Percentiles rank a stretch among this genome's conserved stretches.
Evolutionary conservation across 495 filamentous ascomycete genomes (phyloP).

Genomic region (Penicillium lividum): DNA sequence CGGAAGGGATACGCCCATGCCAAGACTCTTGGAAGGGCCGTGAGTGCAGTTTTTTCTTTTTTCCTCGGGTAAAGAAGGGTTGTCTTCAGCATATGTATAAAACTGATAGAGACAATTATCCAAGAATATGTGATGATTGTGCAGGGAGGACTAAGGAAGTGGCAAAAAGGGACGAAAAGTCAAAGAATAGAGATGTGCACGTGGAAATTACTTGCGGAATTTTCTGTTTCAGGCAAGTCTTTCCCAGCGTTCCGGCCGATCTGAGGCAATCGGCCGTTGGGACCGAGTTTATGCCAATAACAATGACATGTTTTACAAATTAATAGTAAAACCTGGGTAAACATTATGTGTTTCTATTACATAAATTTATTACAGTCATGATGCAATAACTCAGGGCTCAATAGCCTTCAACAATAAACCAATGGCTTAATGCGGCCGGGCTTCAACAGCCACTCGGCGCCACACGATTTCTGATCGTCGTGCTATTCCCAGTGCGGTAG

Average conservation of each 20-base stretch:
- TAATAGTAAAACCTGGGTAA: no score
- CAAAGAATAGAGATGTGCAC: slow-evolving; percentile 8
- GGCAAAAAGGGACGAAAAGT: neutral
- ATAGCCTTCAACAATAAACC: neutral
- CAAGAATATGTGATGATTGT: neutral
- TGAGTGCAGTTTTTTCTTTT: neutral
- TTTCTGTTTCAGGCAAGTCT: slow-evolving; percentile 4
- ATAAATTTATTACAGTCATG: neutral
- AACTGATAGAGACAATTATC: neutral
- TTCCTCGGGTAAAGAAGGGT: no score
- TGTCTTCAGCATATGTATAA: neutral
- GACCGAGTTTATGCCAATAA: neutral
- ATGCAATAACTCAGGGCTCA: neutral
- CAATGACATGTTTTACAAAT: no score
- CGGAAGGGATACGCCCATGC: slow-evolving; percentile 6
- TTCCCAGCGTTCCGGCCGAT: neutral
- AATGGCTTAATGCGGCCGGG: slow-evolving; percentile 4
- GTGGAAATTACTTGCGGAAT: slow-evolving; percentile 7
- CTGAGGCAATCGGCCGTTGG: neutral
- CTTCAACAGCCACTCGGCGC: neutral
- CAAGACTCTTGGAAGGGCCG: slow-evolving; percentile 1
- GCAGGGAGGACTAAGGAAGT: neutral
- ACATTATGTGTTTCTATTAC: no score
- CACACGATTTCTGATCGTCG: slow-evolving; percentile 6
- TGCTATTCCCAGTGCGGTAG: slow-evolving; percentile 3